Evolutionary conservation across 2,329 filamentous ascomycete species (phyloP).

Genomic region (Fusarium clavum): DNA sequence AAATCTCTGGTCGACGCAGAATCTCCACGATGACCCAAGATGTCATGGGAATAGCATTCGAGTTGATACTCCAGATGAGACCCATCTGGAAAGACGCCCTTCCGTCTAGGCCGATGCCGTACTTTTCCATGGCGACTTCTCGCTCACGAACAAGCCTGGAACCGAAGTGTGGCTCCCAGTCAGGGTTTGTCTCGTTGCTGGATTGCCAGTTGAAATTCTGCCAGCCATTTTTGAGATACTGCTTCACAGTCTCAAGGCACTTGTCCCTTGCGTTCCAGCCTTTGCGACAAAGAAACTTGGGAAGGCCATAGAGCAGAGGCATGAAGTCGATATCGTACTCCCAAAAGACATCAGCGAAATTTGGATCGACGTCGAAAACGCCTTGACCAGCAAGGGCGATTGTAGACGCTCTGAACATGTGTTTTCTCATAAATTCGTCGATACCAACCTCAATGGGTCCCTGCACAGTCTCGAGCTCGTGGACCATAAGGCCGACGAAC

Average conservation of each 20-base stretch:
- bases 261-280: conserved; percentile 39
- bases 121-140: conserved; percentile 41
- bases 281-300: conserved; percentile 36
- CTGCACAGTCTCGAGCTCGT: conserved; percentile 19
- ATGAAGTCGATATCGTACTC: conserved; percentile 42
- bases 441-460: conserved; percentile 27
- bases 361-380: conserved; percentile 25
- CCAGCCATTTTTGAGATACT: conserved; percentile 33
- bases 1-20: conserved; percentile 35
- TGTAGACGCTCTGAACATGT: conserved; percentile 42
- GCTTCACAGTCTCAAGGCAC: conserved; percentile 31
- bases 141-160: conserved; percentile 42
- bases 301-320: conserved; percentile 38
- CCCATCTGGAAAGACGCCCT: conserved; percentile 43
- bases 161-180: conserved; percentile 41
- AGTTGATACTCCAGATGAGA: conserved; percentile 44
- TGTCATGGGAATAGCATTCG: conserved; percentile 43
- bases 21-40: conserved; percentile 43
- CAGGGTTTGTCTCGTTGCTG: conserved; percentile 11
- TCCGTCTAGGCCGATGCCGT: conserved; percentile 38
- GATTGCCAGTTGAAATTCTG: conserved; percentile 24
- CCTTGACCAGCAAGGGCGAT: conserved; percentile 36
- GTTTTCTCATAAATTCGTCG: conserved; percentile 39
- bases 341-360: conserved; percentile 40
- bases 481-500: conserved; percentile 31